Percentiles rank a stretch among this genome's conserved stretches.
Evolutionary conservation across 495 filamentous ascomycete species (phyloP).

Genomic region (Glutinoglossum americanum): DNA sequence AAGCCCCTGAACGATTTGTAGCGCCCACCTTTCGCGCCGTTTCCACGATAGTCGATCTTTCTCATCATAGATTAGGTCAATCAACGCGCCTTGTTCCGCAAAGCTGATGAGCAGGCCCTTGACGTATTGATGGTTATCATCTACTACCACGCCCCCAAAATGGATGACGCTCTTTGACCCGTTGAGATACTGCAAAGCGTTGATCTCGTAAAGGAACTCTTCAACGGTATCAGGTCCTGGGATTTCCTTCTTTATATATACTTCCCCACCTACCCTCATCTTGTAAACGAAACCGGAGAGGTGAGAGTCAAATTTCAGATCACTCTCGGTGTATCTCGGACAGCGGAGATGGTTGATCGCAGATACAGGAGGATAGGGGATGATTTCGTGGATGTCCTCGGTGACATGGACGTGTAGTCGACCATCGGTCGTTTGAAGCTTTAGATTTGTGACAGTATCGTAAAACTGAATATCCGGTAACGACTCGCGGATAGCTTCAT

Average conservation of each 20-base stretch:
- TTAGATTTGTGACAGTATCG: conserved; percentile 86
- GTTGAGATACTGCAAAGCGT: conserved; percentile 60
- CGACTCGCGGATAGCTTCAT: conserved; percentile 86
- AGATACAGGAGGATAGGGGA: conserved; percentile 58
- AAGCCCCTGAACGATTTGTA: conserved; percentile 75
- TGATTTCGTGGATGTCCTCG: conserved; percentile 93
- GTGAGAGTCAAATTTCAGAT: conserved; percentile 71
- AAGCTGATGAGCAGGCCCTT: conserved; percentile 84
- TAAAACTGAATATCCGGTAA: conserved; percentile 86
- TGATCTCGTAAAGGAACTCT: conserved; percentile 95
- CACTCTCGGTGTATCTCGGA: conserved; percentile 42
- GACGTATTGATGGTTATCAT: conserved; percentile 46
- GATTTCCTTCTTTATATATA: conserved; percentile 94
- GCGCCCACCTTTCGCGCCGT: conserved; percentile 72
- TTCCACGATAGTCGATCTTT: conserved; percentile 43
- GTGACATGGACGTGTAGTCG: conserved; percentile 91
- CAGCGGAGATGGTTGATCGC: conserved; percentile 58
- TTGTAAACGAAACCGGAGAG: conserved; percentile 97
- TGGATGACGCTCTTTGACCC: conserved; percentile 59
- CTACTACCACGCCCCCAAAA: conserved; percentile 75
- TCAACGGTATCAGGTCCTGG: conserved; percentile 90
- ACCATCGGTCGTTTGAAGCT: conserved; percentile 74
- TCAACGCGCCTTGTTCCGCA: conserved; percentile 69
- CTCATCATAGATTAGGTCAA: conserved; percentile 75
- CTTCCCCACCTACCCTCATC: conserved; percentile 42